phyloP scores from a whole-genome alignment of 2,329 filamentous ascomycete species.

The Rosellinia necatrix region DNA sequence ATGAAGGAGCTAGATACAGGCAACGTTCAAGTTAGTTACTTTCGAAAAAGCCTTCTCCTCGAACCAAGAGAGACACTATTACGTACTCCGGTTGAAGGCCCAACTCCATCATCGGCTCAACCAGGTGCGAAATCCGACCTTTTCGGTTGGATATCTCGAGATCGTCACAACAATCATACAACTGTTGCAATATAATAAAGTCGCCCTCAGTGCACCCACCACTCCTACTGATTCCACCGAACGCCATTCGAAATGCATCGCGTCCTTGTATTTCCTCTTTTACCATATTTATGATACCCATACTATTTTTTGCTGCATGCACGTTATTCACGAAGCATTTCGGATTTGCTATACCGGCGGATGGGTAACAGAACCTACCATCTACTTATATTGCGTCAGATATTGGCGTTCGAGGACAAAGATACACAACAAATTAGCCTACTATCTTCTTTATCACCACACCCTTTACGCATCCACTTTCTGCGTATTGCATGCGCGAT shows the following conservation, averaged over 20 bases:
- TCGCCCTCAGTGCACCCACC: not conserved
- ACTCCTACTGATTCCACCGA: not conserved
- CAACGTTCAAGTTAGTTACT: conserved; percentile 67
- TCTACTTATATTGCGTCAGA: conserved; percentile 33
- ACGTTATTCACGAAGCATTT: conserved; percentile 36
- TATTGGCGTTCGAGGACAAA: conserved; percentile 30
- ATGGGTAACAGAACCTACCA: conserved; percentile 30
- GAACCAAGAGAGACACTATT: conserved; percentile 69
- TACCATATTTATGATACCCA: conserved; percentile 41
- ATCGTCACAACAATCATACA: conserved; percentile 42
- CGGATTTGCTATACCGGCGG: conserved; percentile 30
- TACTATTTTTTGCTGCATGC: conserved; percentile 34
- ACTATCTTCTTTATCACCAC: conserved; percentile 28
- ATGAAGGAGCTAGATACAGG: conserved; percentile 66
- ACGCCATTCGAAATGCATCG: conserved; percentile 19
- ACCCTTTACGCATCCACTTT: conserved; percentile 25
- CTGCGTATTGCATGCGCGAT: not conserved
- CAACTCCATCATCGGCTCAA: conserved; percentile 31
- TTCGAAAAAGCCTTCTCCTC: conserved; percentile 81
- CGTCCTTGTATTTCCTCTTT: conserved; percentile 27
- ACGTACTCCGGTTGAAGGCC: conserved; percentile 41
- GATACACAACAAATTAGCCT: conserved; percentile 16
- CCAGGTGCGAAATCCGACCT: conserved; percentile 46
- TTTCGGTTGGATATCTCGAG: conserved; percentile 58
- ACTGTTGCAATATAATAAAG: conserved; percentile 32